A percentile compares a stretch with the other conserved stretches of the same genome.
These are phyloP conservation scores for Salvia rosmarinus DNA, from an alignment of 257 asterid species.

Conservation along the genomic window DNA sequence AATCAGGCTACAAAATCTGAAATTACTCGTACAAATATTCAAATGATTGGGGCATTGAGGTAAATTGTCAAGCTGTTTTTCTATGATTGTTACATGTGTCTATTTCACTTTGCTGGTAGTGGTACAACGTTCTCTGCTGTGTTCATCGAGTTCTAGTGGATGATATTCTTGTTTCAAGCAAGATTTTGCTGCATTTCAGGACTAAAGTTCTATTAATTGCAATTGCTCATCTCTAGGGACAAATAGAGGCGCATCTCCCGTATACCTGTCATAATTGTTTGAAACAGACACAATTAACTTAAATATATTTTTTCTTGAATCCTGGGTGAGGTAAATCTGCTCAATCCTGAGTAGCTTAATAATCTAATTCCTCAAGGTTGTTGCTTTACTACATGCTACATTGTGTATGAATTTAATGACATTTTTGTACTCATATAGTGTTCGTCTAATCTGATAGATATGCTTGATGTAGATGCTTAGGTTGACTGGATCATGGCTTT, in stretches of 20 bases:
- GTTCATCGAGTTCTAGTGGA: constrained; percentile 9
- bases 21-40: constrained; percentile 90
- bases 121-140: constrained; percentile 1
- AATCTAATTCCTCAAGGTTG: constrained; percentile 1
- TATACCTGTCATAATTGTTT: not conserved
- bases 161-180: constrained; percentile 16
- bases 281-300: constrained; percentile 4
- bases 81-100: constrained; percentile 27
- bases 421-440: not conserved
- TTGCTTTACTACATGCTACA: not conserved
- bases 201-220: constrained; percentile 11
- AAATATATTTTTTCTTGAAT: constrained; percentile 17
- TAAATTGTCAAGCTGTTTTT: constrained; percentile 33
- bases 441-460: constrained; percentile 1
- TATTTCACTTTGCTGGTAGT: constrained; percentile 23
- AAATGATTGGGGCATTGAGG: constrained; percentile 99
- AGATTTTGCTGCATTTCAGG: constrained; percentile 5
- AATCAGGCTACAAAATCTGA: constrained; percentile 71
- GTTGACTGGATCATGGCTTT: constrained; percentile 23
- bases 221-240: not conserved
- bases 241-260: not conserved
- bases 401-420: not conserved
- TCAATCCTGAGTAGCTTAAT: not conserved
- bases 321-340: not conserved
- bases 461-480: constrained; percentile 8